These are phyloP conservation scores for Thraustochytrium sp. DNA, from an alignment of 352 stramenopile species.

Conservation along the genomic window DNA sequence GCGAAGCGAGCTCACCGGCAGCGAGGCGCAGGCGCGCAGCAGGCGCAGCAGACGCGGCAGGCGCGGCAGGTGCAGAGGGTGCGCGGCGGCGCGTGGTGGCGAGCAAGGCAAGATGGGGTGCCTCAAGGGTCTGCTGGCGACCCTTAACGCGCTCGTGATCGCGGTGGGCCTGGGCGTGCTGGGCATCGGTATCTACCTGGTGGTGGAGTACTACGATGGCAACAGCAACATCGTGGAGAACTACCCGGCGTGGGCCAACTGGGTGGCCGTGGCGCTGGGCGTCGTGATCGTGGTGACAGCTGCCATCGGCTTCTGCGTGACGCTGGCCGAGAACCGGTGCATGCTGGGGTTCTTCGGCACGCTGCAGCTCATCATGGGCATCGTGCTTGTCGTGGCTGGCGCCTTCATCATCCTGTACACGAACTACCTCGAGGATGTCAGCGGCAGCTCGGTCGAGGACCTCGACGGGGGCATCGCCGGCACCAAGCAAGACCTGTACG, in stretches of 20 bases:
- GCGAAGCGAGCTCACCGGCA: too few species aligned
- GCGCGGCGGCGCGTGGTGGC: too few species aligned
- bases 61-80: too few species aligned
- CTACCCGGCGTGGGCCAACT: background rate
- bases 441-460: background rate
- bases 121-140: background rate
- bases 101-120: background rate
- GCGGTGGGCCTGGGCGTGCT: conserved; percentile 5
- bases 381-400: conserved; percentile 15
- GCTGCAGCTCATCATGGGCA: conserved; percentile 22
- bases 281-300: background rate
- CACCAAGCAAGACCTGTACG: background rate
- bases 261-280: background rate
- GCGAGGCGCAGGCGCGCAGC: too few species aligned
- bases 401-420: conserved; percentile 29
- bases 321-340: background rate
- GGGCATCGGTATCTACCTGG: background rate
- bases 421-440: background rate
- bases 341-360: background rate
- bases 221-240: background rate
- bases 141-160: background rate
- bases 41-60: too few species aligned
- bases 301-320: conserved; percentile 25
- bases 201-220: background rate
- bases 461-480: background rate